Percentiles rank a stretch among this genome's conserved stretches.
Evolutionary conservation across 306 rosid species (phyloP).

Genomic region (Dryas octopetala): DNA sequence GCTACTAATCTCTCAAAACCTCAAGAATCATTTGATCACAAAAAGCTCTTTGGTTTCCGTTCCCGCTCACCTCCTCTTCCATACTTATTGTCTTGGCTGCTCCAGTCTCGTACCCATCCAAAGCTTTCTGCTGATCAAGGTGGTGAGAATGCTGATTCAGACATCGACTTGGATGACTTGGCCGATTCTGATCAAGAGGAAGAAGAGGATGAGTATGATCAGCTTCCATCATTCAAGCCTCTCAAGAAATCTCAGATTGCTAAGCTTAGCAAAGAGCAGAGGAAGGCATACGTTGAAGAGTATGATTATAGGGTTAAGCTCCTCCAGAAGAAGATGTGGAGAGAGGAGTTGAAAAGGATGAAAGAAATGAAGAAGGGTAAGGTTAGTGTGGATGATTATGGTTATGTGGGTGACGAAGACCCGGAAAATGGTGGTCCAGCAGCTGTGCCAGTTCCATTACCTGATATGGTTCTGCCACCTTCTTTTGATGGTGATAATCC

Average conservation of each 20-base stretch:
- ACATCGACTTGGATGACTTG: conserved; percentile 78
- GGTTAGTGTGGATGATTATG: conserved; percentile 41
- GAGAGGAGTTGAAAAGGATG: conserved; percentile 92
- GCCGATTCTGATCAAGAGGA: conserved; percentile 88
- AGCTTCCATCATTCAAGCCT: conserved; percentile 95
- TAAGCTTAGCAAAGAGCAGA: conserved; percentile 81
- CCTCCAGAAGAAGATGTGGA: conserved; percentile 93
- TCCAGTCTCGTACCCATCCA: conserved; percentile 92
- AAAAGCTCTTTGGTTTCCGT: conserved; percentile 88
- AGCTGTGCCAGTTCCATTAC: conserved; percentile 93
- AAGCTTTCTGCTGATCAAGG: conserved; percentile 87
- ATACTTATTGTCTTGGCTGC: conserved; percentile 76
- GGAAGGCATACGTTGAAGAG: conserved; percentile 86
- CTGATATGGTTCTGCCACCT: conserved; percentile 91
- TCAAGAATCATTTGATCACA: conserved; percentile 70
- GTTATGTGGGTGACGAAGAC: conserved; percentile 71
- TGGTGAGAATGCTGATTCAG: conserved; percentile 93
- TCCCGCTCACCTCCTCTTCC: conserved; percentile 91
- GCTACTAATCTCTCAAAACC: conserved; percentile 66
- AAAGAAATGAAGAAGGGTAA: conserved; percentile 76
- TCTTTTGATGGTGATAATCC: conserved; percentile 93
- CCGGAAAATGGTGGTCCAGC: conserved; percentile 81
- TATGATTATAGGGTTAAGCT: conserved; percentile 94
- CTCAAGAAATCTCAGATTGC: conserved; percentile 82
- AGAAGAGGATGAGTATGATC: conserved; percentile 91